Percentiles rank a stretch among this genome's conserved stretches.
Conservation (phyloP, 192 early-diverging fungal species). For the Rhizophagus sp. region DNA sequence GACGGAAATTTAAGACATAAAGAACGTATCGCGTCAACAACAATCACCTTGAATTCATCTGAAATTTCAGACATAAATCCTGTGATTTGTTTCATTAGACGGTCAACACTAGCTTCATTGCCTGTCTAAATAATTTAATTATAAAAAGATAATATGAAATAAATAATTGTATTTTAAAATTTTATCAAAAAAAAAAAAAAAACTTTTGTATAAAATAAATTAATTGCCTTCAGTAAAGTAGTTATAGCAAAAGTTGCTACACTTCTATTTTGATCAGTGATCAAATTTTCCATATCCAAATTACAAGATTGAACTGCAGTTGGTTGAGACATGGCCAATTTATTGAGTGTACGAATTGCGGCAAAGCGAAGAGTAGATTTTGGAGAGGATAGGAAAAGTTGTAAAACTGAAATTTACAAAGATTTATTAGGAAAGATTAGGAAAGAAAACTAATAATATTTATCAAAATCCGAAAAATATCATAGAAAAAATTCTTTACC, state of each 20-base stretch:
- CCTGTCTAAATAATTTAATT: constrained; percentile 69
- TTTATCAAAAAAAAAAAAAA: background rate
- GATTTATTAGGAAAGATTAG: background rate
- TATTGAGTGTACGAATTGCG: constrained; percentile 95
- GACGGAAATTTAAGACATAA: constrained; percentile 95
- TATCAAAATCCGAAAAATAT: no score
- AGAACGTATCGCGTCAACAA: constrained; percentile 98
- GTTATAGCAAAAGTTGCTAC: constrained; percentile 99
- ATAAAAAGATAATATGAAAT: background rate
- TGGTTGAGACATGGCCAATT: constrained; percentile 87
- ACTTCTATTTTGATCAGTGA: constrained; percentile 95
- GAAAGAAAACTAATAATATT: no score
- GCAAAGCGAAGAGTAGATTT: constrained; percentile 95
- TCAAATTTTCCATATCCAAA: constrained; percentile 97
- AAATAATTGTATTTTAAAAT: no score
- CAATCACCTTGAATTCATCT: constrained; percentile 99
- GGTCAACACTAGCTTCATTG: constrained; percentile 95
- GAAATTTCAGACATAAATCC: constrained; percentile 98
- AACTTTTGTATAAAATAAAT: constrained; percentile 14
- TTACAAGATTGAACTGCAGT: constrained; percentile 93
- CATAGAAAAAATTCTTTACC: constrained; percentile 44
- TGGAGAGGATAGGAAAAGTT: constrained; percentile 90
- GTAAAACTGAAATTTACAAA: constrained; percentile 59
- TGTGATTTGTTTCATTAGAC: constrained; percentile 98
- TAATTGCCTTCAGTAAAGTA: constrained; percentile 79